Conservation (phyloP, 352 stramenopile species). For the Globisporangium barbulae region DNA sequence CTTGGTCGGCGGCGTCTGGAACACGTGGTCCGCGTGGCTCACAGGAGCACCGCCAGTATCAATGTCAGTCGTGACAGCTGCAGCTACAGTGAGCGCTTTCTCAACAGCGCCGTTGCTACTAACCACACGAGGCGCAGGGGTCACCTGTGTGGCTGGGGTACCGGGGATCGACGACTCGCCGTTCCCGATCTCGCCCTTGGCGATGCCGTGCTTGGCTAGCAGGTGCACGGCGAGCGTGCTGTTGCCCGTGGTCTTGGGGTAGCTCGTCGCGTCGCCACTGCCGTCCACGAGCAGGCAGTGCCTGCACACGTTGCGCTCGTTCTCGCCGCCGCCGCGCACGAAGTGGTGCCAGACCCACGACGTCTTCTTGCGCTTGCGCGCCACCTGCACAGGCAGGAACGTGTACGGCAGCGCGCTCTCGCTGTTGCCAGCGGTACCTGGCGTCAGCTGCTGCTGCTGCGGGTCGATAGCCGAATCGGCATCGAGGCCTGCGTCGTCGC, state of each 20-base stretch:
- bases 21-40: background rate
- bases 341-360: slow-evolving; percentile 19
- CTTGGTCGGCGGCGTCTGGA: slow-evolving; percentile 4
- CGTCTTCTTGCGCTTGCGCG: slow-evolving; percentile 17
- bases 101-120: background rate
- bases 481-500: background rate
- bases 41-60: background rate
- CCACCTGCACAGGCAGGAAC: slow-evolving; percentile 1
- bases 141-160: background rate
- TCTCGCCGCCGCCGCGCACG: background rate
- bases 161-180: background rate
- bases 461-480: background rate
- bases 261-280: slow-evolving; percentile 6
- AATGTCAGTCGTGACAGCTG: background rate
- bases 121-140: background rate
- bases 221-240: slow-evolving; percentile 15
- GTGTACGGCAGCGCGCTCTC: slow-evolving; percentile 2
- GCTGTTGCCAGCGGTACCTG: background rate
- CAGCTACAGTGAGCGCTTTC: background rate
- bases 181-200: background rate
- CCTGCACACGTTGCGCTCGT: slow-evolving; percentile 8
- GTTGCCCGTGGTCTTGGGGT: slow-evolving; percentile 7
- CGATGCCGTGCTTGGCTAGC: slow-evolving; percentile 15
- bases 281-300: slow-evolving; percentile 2
- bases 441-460: background rate